Evolutionary conservation across 2,329 filamentous ascomycete species (phyloP).

Genomic region (Trichoderma atrobrunneum): DNA sequence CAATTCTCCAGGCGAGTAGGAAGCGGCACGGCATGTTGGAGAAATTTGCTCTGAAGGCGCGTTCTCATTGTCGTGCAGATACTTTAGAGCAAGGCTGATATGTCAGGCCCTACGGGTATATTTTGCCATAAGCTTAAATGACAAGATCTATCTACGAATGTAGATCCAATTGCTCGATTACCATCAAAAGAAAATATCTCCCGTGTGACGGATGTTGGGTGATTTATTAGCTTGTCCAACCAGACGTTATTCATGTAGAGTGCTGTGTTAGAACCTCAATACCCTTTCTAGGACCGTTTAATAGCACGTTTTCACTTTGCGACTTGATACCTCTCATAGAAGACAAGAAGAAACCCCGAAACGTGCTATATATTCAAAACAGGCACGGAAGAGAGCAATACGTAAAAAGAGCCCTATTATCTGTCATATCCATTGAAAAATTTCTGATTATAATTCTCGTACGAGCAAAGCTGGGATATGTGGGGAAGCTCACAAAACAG

Average conservation of each 20-base stretch:
- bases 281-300: rapidly evolving
- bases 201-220: background rate
- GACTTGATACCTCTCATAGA: background rate
- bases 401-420: background rate
- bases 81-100: background rate
- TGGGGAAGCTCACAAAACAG: slow-evolving; percentile 7
- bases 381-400: background rate
- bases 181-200: background rate
- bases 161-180: background rate
- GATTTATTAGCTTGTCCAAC: background rate
- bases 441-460: background rate
- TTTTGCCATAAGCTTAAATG: background rate
- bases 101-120: background rate
- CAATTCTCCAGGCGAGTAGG: background rate
- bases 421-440: background rate
- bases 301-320: background rate
- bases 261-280: background rate
- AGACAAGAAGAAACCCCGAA: background rate
- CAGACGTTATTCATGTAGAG: background rate
- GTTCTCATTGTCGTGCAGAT: background rate
- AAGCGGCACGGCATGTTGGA: background rate
- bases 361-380: background rate
- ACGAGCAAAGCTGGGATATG: background rate
- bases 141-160: background rate
- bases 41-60: background rate